Evolutionary conservation across 805 yeast species (phyloP), one percentile per base, ranked within the genome.

Genomic region (Candida boidinii): DNA sequence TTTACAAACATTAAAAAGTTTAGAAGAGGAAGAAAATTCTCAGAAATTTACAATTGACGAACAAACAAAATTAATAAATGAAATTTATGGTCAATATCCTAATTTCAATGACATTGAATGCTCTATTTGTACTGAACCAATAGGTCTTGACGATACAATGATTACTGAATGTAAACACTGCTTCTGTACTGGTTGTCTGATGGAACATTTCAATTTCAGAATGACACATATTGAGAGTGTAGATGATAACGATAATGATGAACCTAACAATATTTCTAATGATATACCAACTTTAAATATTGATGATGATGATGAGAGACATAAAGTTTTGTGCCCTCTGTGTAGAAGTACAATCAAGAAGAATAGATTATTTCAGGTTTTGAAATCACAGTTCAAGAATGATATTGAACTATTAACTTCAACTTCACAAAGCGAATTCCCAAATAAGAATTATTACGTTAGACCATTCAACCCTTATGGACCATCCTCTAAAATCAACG

Each of bases 151-250:
- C 1, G 73, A 74, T 19, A 58, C 63, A 23, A 63, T 73, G 27
- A 66, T 77, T 0, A 66, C 90, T 10, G 76, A 75, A 23, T 90
- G 97, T 58, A 79, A 82, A 19, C 97, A 90, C 54, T 57, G 76
- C 28, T 86, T 78, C 41, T 90, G 96, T 51, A 58, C 77, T 22
- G 64, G 61, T 15, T 90, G 96, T 53, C 46, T 88, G 17, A 43
- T 75, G 37, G 87, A 79, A 33, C 92, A 85, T 52, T 69, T 87
- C 38, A 76, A 74, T 15, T 85, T 75, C 48, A 90, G 83, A 45
- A 59, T 56, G 27, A 43, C 57, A 23, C 37, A 39, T 18, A 33
- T 19, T 11, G 27, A 23, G 16, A 19, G 13, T 15, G 27, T 33
- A 13, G 21, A 30, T 4, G 35, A 25, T 5, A 42, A 39, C 14